Percentiles rank a stretch among this genome's conserved stretches.
Conservation (phyloP, 2,329 filamentous ascomycete species). For the Trichoderma sp. region DNA sequence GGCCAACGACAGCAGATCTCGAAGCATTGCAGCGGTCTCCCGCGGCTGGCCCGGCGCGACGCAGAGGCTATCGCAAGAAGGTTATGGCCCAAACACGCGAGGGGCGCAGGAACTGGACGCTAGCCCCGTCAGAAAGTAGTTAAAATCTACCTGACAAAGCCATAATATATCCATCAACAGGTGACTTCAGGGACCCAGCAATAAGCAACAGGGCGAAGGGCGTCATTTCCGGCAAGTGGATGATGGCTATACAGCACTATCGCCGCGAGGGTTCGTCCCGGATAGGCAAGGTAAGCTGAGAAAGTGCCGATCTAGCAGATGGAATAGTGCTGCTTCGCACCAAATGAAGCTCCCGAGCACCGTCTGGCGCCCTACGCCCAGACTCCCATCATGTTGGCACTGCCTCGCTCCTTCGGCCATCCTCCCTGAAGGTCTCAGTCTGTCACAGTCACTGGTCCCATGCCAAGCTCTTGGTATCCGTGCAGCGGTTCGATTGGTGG, state of each 20-base stretch:
- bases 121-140: conserved; percentile 6
- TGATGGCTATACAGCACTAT: background rate
- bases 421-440: conserved; percentile 21
- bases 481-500: conserved; percentile 22
- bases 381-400: background rate
- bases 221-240: conserved; percentile 1
- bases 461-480: conserved; percentile 13
- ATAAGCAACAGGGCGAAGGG: background rate
- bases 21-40: background rate
- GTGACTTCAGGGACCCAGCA: background rate
- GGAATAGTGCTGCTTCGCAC: background rate
- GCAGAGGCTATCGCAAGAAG: background rate
- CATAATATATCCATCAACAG: background rate
- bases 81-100: background rate
- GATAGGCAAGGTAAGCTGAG: background rate
- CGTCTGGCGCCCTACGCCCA: background rate
- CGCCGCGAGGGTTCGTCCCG: background rate
- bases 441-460: conserved; percentile 20
- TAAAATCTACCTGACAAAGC: background rate
- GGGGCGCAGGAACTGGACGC: background rate
- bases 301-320: background rate
- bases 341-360: background rate
- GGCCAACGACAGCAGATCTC: background rate
- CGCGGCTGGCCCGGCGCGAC: background rate
- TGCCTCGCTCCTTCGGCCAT: conserved; percentile 20